These are phyloP conservation scores for Debaryomyces coudertii DNA, from an alignment of 1,139 yeast genomes.

Conservation along the genomic window DNA sequence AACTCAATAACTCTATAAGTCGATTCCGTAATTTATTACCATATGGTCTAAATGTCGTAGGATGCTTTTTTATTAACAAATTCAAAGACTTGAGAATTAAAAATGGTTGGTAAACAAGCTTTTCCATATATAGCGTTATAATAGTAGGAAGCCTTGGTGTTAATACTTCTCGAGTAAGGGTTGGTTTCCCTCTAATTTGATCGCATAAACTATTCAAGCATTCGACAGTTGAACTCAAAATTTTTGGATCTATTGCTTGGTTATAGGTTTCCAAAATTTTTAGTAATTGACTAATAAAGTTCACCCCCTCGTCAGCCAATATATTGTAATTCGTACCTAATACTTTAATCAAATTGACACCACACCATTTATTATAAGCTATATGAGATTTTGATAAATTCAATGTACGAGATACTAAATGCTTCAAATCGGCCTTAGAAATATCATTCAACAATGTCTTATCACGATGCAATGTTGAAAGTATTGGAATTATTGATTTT, in stretches of 20 bases:
- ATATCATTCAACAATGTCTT: slow-evolving; percentile 39
- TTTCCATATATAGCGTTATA: slow-evolving; percentile 55
- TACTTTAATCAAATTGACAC: slow-evolving; percentile 57
- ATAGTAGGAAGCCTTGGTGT: slow-evolving; percentile 77
- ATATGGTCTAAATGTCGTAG: slow-evolving; percentile 83
- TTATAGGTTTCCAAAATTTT: slow-evolving; percentile 59
- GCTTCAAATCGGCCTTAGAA: slow-evolving; percentile 57
- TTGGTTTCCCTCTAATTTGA: slow-evolving; percentile 76
- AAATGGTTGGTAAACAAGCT: slow-evolving; percentile 42
- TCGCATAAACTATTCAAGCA: slow-evolving; percentile 53
- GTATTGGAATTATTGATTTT: slow-evolving; percentile 37
- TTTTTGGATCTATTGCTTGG: slow-evolving; percentile 40
- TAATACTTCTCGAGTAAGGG: slow-evolving; percentile 78
- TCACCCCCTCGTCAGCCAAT: slow-evolving; percentile 60
- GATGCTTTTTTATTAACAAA: slow-evolving; percentile 55
- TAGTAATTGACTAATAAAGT: slow-evolving; percentile 57
- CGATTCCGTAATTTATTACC: slow-evolving; percentile 60
- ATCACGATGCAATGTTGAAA: slow-evolving; percentile 33
- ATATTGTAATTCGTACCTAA: slow-evolving; percentile 55
- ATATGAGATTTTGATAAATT: slow-evolving; percentile 57
- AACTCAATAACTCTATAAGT: slow-evolving; percentile 40
- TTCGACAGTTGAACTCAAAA: slow-evolving; percentile 52
- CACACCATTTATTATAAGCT: slow-evolving; percentile 61
- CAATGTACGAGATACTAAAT: slow-evolving; percentile 56
- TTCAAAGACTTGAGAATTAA: slow-evolving; percentile 53